Base-by-base conservation (phyloP, 495 filamentous ascomycete species). In the Astrothelium macrocarpum region DNA sequence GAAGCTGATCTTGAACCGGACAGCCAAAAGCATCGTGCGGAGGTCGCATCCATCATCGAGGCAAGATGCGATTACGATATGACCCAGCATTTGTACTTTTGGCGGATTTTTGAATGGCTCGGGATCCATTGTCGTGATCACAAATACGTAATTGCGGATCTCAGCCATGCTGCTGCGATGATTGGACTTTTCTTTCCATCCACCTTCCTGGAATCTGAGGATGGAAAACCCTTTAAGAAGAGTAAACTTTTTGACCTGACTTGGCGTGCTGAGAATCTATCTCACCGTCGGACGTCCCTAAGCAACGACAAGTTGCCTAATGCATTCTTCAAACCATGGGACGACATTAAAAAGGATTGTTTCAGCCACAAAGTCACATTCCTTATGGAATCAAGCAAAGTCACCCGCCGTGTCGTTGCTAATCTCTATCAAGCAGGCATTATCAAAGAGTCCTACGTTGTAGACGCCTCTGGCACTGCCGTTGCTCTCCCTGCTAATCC, bases 341-440 rank as follows among this genome's bases (percentile, higher is more conserved):
- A 78, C 11, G 63, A 64, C 14, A 49, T 70, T 20, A 65, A 62
- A n/a, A 62, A 65, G 25, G 63, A 58, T 9, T 59, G 66, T 1
- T 63, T 63, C 32, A 56, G 59, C 20, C 68, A 66, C 29, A 62
- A 71, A 1, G 69, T 77, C 23, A 20, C 59, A 31, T 71, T 67
- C 7, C 78, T 73, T 7, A 49, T 66, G 42, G 72, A 78, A 23
- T 79, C 75, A 74, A 74, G 72, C 63, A 53, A 72, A 7, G 70
- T 64, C 5, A 66, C 73, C 31, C 73, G 78, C 2, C 77, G 77
- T 12, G 79, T 76, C 59, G 70, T 81, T 32, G 73, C 77, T 1
- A 16, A 61, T 74, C 76, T 81, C n/a, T 81, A 79, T 66, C 71
- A 74, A 60, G 74, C 72, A 1, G 79, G 78, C 60, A 67, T 80